Base-by-base conservation (phyloP, 2,329 filamentous ascomycete genomes). In the Fusarium xyrophilum region DNA sequence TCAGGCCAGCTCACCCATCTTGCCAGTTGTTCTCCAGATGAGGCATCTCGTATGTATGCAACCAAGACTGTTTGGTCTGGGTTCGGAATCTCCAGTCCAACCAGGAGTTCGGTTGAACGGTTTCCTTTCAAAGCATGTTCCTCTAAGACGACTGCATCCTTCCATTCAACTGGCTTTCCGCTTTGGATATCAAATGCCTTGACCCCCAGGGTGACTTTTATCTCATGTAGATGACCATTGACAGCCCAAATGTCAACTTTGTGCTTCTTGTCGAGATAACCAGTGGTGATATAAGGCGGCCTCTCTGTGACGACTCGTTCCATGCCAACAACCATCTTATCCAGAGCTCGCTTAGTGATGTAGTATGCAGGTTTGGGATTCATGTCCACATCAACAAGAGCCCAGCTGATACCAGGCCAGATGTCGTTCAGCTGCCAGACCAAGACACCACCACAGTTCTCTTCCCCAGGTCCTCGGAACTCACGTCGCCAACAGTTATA, bases 351-450 rank as follows among this genome's bases (percentile, higher is more conserved):
- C 4, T 63, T 63, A 0, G 60, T 63, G 3, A 63, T 56, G 2
- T 56, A 63, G 3, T 63, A 63, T 0, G 30, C 60, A 1, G 60
- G 60, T 3, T 63, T 63, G 2, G 58, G 60, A 7, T 56, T 63
- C 9, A 48, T 19, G 14, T 43, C 32, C 1, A 48, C 32, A 9
- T 63, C 58, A 3, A 63, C n/a, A 0, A 63, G 50, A 0, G 60
- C 60, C 60, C 58, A 63, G 2, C 60, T 63, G 1, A n/a, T 33
- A 7, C 58, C 58, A 6, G 60, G 60, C 60, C 58, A 63, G 3
- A 63, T 63, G 3, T 63, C 58, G 5, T 63, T 63, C 1, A 63
- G 23, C 14, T 63, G 60, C 58, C 58, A 63, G 35, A 63, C 60
- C 11, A 63, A 25, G 1, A 56, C 60, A 3, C 60, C 60, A 2